phyloP scores from a whole-genome alignment of 2,329 filamentous ascomycete species.

The Bimuria novae-zelandiae region DNA sequence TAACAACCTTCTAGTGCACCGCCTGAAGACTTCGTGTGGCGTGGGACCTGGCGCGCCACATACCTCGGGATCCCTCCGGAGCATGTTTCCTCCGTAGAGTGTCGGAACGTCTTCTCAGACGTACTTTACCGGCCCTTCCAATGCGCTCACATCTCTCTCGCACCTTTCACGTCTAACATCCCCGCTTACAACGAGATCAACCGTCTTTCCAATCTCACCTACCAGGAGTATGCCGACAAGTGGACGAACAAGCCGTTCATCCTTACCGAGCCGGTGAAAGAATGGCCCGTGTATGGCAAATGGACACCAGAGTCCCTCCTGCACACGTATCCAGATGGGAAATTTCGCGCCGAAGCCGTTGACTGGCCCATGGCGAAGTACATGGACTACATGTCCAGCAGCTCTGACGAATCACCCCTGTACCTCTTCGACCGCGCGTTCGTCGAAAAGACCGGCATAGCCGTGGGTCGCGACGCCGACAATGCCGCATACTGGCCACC shows the following conservation, averaged over 20 bases:
- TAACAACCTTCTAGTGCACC: constrained; percentile 44
- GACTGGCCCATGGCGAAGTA: constrained; percentile 89
- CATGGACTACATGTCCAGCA: constrained; percentile 78
- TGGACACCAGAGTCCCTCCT: constrained; percentile 77
- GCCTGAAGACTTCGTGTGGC: constrained; percentile 65
- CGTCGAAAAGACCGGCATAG: constrained; percentile 79
- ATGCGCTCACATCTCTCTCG: constrained; percentile 76
- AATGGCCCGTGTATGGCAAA: constrained; percentile 75
- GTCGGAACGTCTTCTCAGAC: constrained; percentile 84
- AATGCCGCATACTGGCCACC: constrained; percentile 75
- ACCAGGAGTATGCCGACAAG: constrained; percentile 71
- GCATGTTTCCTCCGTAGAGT: constrained; percentile 66
- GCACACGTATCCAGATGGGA: constrained; percentile 64
- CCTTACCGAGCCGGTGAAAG: constrained; percentile 76
- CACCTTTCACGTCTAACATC: constrained; percentile 71
- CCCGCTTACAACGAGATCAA: constrained; percentile 74
- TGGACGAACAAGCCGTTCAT: constrained; percentile 88
- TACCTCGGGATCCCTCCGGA: constrained; percentile 64
- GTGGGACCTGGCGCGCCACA: constrained; percentile 82
- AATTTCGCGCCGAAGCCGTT: constrained; percentile 89
- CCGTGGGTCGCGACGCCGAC: constrained; percentile 58
- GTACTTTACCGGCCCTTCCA: constrained; percentile 87
- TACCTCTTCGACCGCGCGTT: constrained; percentile 92
- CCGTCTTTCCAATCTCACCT: constrained; percentile 69
- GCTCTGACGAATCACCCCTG: constrained; percentile 81